These are phyloP conservation scores for Penicillium capsulatum DNA, from an alignment of 2,329 filamentous ascomycete species.

Conservation along the genomic window DNA sequence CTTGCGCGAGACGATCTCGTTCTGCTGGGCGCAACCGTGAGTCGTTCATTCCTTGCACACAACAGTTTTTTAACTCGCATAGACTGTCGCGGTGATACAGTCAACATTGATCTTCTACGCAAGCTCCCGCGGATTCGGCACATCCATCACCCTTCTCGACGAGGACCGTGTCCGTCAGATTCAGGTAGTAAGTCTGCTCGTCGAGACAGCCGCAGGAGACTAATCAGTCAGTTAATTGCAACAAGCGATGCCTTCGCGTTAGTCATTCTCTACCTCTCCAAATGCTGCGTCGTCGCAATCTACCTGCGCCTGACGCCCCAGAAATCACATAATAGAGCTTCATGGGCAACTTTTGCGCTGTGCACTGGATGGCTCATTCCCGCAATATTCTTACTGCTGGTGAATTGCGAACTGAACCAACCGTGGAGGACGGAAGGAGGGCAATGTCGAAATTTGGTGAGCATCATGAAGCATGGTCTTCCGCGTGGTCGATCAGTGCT, in stretches of 20 bases:
- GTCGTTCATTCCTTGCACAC: background rate
- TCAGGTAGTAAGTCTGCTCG: conserved; percentile 25
- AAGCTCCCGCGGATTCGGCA: conserved; percentile 33
- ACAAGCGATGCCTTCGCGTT: conserved; percentile 44
- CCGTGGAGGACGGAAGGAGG: conserved; percentile 33
- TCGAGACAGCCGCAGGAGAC: background rate
- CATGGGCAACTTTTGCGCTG: conserved; percentile 33
- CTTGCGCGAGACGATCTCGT: conserved; percentile 36
- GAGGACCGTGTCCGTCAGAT: conserved; percentile 21
- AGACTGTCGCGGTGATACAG: conserved; percentile 32
- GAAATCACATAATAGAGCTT: conserved; percentile 36
- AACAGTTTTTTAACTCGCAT: background rate
- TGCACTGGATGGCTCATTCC: conserved; percentile 39
- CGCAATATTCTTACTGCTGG: conserved; percentile 39
- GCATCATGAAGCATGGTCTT: background rate
- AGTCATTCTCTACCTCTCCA: conserved; percentile 39
- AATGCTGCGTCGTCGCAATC: conserved; percentile 40
- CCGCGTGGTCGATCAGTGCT: background rate
- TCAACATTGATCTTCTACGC: conserved; percentile 30
- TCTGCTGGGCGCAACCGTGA: conserved; percentile 32
- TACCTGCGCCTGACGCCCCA: conserved; percentile 46
- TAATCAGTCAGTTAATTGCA: conserved; percentile 27
- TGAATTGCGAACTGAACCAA: conserved; percentile 40
- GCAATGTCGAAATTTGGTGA: conserved; percentile 27
- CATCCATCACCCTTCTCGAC: conserved; percentile 27